phyloP scores from a whole-genome alignment of 2,329 filamentous ascomycete genomes.

The Aureobasidium sp. region DNA sequence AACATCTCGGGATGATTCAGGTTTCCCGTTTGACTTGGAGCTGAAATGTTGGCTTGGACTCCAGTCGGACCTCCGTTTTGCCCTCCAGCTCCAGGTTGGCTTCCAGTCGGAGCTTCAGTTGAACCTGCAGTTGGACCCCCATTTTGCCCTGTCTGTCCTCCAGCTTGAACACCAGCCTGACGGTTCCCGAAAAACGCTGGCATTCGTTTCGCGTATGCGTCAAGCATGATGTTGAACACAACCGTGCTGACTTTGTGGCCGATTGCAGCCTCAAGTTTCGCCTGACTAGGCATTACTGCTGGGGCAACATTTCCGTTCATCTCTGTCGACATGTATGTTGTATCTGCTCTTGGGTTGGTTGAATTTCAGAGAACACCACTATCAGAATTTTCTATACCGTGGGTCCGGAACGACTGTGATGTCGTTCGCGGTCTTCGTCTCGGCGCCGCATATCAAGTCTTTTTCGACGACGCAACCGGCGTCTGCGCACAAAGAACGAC shows the following conservation, averaged over 20 bases:
- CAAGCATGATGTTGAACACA: neutral
- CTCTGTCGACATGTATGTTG: neutral
- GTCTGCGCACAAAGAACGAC: neutral
- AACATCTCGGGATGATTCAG: neutral
- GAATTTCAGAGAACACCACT: neutral
- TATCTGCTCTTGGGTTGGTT: no score
- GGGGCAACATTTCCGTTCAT: neutral
- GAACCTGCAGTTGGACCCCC: no score
- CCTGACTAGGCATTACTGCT: neutral
- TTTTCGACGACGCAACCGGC: neutral
- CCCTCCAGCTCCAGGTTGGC: no score
- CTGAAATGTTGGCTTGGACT: neutral
- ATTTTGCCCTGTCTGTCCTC: no score
- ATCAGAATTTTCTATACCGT: neutral
- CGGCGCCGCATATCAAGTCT: neutral
- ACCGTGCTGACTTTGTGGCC: neutral
- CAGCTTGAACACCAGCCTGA: neutral
- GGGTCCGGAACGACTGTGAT: neutral
- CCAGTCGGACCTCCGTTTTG: neutral
- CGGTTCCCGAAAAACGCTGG: neutral
- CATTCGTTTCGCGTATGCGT: neutral
- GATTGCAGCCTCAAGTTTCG: neutral
- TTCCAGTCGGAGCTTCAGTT: no score
- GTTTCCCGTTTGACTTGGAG: neutral
- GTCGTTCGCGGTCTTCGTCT: neutral